phyloP scores from a whole-genome alignment of 2,329 filamentous ascomycete genomes.

The Talaromyces sp. region DNA sequence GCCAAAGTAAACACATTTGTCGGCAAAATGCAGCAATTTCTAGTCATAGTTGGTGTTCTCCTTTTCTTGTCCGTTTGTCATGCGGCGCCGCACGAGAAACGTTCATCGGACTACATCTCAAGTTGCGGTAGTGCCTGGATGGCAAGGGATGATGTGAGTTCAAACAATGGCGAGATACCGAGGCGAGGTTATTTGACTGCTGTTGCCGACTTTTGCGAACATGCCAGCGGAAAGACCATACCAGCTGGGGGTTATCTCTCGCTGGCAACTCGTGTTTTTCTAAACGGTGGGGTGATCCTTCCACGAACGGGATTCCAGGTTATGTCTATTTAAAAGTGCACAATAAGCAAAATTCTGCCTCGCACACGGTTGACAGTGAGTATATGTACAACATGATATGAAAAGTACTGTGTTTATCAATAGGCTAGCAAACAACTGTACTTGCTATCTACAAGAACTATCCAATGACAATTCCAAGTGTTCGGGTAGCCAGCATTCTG shows the following conservation, averaged over 20 bases:
- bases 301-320: neutral
- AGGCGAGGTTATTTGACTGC: neutral
- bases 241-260: neutral
- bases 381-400: neutral
- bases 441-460: neutral
- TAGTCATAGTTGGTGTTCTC: neutral
- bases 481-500: neutral
- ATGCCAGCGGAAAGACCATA: neutral
- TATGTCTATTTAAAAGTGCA: neutral
- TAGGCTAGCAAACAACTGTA: neutral
- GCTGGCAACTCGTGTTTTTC: neutral
- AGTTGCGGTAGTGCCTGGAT: slow-evolving; percentile 11
- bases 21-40: neutral
- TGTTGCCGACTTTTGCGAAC: neutral
- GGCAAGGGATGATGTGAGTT: slow-evolving; percentile 12
- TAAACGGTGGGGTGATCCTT: neutral
- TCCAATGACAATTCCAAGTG: neutral
- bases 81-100: neutral
- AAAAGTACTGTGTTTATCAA: neutral
- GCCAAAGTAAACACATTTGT: neutral
- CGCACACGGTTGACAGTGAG: neutral
- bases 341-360: neutral
- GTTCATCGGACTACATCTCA: slow-evolving; percentile 9
- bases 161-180: neutral
- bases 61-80: neutral